Percentiles rank a stretch among this genome's conserved stretches.
Conservation (phyloP, 2,329 filamentous ascomycete species). For the Aotearoamyces nothofagi region DNA sequence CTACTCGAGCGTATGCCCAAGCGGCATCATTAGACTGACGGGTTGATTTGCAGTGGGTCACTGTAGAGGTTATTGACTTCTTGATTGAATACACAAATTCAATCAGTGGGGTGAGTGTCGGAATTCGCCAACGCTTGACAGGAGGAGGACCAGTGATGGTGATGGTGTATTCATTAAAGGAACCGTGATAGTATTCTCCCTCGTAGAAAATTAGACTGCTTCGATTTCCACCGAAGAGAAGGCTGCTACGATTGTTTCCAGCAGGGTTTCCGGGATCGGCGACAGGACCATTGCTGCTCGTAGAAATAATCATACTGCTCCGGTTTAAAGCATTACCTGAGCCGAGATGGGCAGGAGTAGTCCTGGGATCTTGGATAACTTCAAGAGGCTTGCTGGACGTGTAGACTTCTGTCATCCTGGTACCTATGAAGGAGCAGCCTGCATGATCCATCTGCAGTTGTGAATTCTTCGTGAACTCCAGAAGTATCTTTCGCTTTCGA, state of each 20-base stretch:
- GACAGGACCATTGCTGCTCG: neutral
- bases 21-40: constrained; percentile 38
- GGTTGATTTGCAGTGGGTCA: too few relatives aligned
- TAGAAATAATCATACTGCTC: too few relatives aligned
- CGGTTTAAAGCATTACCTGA: too few relatives aligned
- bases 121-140: neutral
- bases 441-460: constrained; percentile 24
- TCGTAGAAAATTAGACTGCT: too few relatives aligned
- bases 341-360: too few relatives aligned
- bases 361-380: constrained; percentile 2
- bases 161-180: constrained; percentile 4
- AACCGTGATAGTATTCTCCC: neutral
- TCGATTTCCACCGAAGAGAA: too few relatives aligned
- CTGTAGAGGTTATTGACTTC: too few relatives aligned
- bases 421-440: constrained; percentile 23
- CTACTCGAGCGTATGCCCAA: constrained; percentile 56
- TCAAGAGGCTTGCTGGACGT: constrained; percentile 36
- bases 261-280: neutral
- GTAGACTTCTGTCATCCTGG: constrained; percentile 48
- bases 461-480: constrained; percentile 31
- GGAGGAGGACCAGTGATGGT: constrained; percentile 4
- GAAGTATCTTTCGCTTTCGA: constrained; percentile 46
- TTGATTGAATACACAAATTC: neutral
- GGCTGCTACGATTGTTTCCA: too few relatives aligned
- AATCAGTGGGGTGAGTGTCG: neutral